Base-by-base conservation (phyloP, 1,139 yeast genomes). In the Zygosaccharomyces sapae region DNA sequence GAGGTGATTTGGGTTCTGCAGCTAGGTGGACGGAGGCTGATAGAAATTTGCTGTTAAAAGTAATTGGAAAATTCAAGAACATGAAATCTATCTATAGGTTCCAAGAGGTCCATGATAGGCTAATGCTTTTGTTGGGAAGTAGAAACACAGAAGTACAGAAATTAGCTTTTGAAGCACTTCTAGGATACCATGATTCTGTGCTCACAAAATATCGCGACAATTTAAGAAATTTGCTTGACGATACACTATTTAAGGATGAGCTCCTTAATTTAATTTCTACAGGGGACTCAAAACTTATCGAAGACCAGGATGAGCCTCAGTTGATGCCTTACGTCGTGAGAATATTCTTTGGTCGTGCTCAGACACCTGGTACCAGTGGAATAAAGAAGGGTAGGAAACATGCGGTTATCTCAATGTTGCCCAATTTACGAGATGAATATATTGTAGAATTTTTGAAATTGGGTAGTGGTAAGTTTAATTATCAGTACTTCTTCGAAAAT, bases 281-380 rank as follows among this genome's bases (percentile, higher is more conserved):
- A 33, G 70, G 71, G 41, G 80, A 75, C n/a, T 71, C 76, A 12
- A 70, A 78, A 3, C 67, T 70, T 2, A 73, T 89, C 44, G 89
- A 85, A 55, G 73, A 71, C 10, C 73, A 72, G 5, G 97, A 90
- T 61, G 70, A 76, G 18, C 70, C 66, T 1, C 65, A 55, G 0
- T 73, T 92, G 5, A 77, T 89, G 77, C 94, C 95, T 1, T 64
- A 86, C 39, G 76, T 89, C 4, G 67, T 90, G 41, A 72, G 97
- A 53, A 83, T 94, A 24, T 69, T 94, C 33, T 92, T 84, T 67
- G 98, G 98, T 4, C 75, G 95, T 54, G 88, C 89, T 6, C 95
- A 87, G 66, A 72, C 76, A 3, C 67, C 71, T 29, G 69, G 66
- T 27, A 69, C 73, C 1, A 79, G 83, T 64, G 88, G 88, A 51